phyloP scores from a whole-genome alignment of 768 basidiomycete genomes.

The Vararia minispora region DNA sequence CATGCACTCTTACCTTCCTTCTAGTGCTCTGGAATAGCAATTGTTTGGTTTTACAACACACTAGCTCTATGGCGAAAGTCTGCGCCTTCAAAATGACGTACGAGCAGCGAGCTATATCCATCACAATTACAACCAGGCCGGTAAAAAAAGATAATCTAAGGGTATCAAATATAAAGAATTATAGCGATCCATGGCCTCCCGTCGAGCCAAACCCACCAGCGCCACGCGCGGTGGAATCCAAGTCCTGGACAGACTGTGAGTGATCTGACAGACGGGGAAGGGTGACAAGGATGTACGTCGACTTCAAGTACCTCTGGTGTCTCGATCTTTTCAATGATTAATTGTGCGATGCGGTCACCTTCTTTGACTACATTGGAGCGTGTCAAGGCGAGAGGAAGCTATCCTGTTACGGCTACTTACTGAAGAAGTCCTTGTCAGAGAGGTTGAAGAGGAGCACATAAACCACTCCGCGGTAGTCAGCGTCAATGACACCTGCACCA shows the following conservation, averaged over 20 bases:
- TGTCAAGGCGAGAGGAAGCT: not conserved
- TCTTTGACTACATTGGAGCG: conserved; percentile 51
- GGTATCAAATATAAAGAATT: conserved; percentile 2
- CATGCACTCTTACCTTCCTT: no score
- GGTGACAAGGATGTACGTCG: conserved; percentile 36
- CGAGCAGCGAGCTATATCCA: no score
- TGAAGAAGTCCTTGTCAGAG: conserved; percentile 80
- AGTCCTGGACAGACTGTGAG: conserved; percentile 36
- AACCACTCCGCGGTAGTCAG: conserved; percentile 88
- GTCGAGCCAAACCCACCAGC: conserved; percentile 90
- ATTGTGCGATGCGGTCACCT: conserved; percentile 93
- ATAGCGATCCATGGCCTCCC: conserved; percentile 63
- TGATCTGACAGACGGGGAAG: not conserved
- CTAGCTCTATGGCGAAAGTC: no score
- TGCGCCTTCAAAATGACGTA: no score
- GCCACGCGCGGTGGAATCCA: conserved; percentile 81
- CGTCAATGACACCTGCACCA: conserved; percentile 94
- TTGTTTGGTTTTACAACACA: no score
- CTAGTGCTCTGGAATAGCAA: no score
- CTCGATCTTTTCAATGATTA: conserved; percentile 85
- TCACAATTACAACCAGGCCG: no score
- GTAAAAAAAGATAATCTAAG: no score
- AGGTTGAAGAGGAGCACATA: conserved; percentile 91
- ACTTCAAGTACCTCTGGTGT: conserved; percentile 84
- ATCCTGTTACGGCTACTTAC: conserved; percentile 37